These are phyloP conservation scores for Scolecobasidium constrictum DNA, from an alignment of 2,329 filamentous ascomycete species.

Conservation along the genomic window DNA sequence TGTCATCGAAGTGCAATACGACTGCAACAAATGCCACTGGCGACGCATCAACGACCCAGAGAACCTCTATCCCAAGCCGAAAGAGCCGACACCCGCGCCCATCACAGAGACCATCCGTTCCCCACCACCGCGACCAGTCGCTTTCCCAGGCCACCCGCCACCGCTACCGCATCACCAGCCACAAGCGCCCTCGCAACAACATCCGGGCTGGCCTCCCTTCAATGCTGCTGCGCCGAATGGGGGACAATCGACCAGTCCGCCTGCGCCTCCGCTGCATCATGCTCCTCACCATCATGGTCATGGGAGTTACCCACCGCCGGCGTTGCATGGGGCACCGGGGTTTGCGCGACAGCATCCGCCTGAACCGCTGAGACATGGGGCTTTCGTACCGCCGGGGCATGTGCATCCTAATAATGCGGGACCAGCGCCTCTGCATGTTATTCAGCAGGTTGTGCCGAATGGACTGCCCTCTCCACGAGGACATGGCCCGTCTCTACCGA, in stretches of 20 bases:
- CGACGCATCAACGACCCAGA: conserved; percentile 28
- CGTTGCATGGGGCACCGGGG: not conserved
- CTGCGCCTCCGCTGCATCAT: not conserved
- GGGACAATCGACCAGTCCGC: not conserved
- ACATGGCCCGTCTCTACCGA: no score
- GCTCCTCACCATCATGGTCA: not conserved
- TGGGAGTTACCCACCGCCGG: conserved; percentile 2
- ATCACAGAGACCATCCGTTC: conserved; percentile 10
- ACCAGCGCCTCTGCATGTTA: conserved; percentile 1
- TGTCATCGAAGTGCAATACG: conserved; percentile 17
- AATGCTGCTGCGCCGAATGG: not conserved
- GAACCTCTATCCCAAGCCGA: conserved; percentile 15
- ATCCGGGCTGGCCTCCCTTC: not conserved
- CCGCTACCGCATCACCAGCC: not conserved
- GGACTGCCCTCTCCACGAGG: conserved; percentile 1
- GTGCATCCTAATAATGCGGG: not conserved
- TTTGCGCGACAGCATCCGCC: not conserved
- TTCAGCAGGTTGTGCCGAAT: conserved; percentile 3
- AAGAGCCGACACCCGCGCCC: conserved; percentile 17
- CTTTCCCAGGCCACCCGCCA: conserved; percentile 10
- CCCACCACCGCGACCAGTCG: conserved; percentile 23
- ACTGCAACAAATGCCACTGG: conserved; percentile 40
- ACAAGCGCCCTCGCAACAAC: conserved; percentile 1
- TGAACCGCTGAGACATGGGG: not conserved
- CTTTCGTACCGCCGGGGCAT: not conserved